phyloP scores from a whole-genome alignment of 2,329 filamentous ascomycete species.

The Ustulina deusta region DNA sequence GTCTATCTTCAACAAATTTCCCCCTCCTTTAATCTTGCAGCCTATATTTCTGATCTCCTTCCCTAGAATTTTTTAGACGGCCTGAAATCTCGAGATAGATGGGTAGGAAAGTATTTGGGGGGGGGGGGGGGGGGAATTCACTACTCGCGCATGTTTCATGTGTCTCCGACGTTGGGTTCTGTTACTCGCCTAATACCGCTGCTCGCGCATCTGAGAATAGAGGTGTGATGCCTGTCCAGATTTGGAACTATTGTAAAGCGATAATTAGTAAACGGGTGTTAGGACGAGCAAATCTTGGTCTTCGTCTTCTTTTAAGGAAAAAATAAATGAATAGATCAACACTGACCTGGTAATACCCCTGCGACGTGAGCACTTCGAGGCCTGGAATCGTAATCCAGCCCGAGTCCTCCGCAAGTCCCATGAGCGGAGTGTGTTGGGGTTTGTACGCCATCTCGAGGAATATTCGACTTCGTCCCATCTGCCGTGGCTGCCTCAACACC shows the following conservation, averaged over 20 bases:
- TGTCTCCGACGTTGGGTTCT: background rate
- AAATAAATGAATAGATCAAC: background rate
- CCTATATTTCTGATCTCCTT: background rate
- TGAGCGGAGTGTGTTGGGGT: conserved; percentile 83
- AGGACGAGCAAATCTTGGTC: background rate
- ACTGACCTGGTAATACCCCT: conserved; percentile 87
- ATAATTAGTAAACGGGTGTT: conserved; percentile 22
- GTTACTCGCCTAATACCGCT: conserved; percentile 62
- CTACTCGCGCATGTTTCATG: background rate
- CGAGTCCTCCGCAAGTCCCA: conserved; percentile 81
- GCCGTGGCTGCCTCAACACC: conserved; percentile 59
- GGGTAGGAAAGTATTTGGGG: background rate
- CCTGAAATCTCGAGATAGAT: background rate
- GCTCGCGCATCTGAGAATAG: conserved; percentile 76
- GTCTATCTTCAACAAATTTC: background rate
- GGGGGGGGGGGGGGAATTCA: background rate
- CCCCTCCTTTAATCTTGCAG: background rate
- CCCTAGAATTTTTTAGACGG: background rate
- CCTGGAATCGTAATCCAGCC: conserved; percentile 89
- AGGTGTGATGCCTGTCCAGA: conserved; percentile 86
- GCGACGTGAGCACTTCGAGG: conserved; percentile 87
- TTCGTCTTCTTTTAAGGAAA: background rate
- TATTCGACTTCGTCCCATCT: conserved; percentile 62
- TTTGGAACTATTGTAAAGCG: conserved; percentile 70
- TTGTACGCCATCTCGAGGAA: conserved; percentile 98